A percentile compares a stretch with the other conserved stretches of the same genome.
Evolutionary conservation across 306 rosid species (phyloP).

Genomic region (Morella rubra): DNA sequence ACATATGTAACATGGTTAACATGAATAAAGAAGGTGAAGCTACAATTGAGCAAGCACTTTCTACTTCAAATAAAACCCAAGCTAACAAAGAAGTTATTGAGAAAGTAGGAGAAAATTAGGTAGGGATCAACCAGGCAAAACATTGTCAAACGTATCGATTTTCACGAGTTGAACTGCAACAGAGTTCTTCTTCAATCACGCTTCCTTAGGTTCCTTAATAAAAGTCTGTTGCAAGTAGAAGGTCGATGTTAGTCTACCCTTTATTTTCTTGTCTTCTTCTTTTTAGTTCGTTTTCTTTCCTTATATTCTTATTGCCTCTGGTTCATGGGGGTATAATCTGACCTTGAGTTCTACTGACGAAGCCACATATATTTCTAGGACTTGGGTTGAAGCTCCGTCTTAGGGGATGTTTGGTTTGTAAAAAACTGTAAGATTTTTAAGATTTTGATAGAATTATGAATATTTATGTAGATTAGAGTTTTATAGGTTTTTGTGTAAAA

Average conservation of each 20-base stretch:
- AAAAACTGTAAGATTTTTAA: too few relatives aligned
- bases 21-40: neutral
- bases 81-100: too few relatives aligned
- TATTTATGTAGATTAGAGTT: too few relatives aligned
- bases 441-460: too few relatives aligned
- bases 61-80: too few relatives aligned
- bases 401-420: too few relatives aligned
- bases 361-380: constrained; percentile 57
- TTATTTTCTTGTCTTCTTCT: neutral
- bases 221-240: constrained; percentile 39
- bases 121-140: too few relatives aligned
- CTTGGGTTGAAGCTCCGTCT: constrained; percentile 59
- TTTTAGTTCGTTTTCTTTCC: neutral
- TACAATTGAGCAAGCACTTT: too few relatives aligned
- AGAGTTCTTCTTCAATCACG: constrained; percentile 63
- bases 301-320: neutral
- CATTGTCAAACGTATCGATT: constrained; percentile 41
- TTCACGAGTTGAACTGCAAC: constrained; percentile 59
- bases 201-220: constrained; percentile 52
- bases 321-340: neutral
- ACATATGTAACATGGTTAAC: neutral
- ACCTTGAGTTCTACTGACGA: constrained; percentile 67
- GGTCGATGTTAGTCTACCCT: neutral
- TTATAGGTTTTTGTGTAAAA: too few relatives aligned
- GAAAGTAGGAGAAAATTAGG: too few relatives aligned